These are phyloP conservation scores for Linnemannia elongata DNA, from an alignment of 192 early-diverging fungal genomes.

Conservation along the genomic window DNA sequence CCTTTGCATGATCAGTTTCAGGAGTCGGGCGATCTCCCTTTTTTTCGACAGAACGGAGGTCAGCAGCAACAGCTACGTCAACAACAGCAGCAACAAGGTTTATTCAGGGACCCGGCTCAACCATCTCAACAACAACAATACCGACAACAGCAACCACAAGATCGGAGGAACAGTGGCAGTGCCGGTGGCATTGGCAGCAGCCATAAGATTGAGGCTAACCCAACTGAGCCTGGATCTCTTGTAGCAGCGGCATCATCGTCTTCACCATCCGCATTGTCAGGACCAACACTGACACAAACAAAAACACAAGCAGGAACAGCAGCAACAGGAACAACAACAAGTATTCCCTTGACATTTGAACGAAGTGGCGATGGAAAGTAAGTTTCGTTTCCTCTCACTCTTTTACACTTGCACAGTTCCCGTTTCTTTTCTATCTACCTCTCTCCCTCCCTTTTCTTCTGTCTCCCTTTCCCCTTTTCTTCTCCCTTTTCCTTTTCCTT, in stretches of 20 bases:
- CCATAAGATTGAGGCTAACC: neutral
- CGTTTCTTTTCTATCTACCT: neutral
- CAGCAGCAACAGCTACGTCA: neutral
- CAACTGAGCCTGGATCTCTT: neutral
- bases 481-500: neutral
- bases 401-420: neutral
- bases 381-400: constrained; percentile 16
- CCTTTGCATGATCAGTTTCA: neutral
- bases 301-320: neutral
- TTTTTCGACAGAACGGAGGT: neutral
- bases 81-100: neutral
- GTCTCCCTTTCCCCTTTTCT: neutral
- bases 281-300: neutral
- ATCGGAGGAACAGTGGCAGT: neutral
- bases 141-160: constrained; percentile 2
- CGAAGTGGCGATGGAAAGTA: constrained; percentile 44
- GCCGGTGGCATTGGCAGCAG: neutral
- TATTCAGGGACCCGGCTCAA: neutral
- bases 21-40: neutral
- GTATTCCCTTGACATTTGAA: constrained; percentile 16
- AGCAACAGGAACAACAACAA: neutral
- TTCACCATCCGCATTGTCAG: neutral
- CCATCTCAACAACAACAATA: too few species aligned
- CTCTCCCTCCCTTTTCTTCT: neutral
- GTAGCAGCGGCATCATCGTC: neutral